Conservation (phyloP, 352 stramenopile species). For the Phytophthora constricta region DNA sequence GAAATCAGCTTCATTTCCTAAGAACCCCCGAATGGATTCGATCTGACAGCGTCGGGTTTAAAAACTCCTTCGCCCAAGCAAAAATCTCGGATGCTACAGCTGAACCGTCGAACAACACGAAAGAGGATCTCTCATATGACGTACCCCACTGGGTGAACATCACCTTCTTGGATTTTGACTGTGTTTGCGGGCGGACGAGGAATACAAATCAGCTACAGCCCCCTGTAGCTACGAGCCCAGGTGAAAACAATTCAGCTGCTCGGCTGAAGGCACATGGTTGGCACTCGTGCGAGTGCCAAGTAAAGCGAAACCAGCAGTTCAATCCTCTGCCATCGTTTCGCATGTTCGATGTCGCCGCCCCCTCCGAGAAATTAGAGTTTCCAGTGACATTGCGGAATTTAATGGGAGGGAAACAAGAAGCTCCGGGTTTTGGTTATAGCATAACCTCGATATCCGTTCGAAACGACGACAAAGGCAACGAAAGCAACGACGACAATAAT, state of each 20-base stretch:
- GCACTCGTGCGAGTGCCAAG: constrained; percentile 59
- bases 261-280: constrained; percentile 20
- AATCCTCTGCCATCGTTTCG: constrained; percentile 68
- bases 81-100: neutral
- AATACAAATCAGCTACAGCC: neutral
- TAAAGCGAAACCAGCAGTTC: constrained; percentile 52
- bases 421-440: constrained; percentile 5
- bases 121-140: constrained; percentile 76
- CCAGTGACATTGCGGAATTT: constrained; percentile 62
- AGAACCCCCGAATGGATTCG: constrained; percentile 30
- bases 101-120: neutral
- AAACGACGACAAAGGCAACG: constrained; percentile 8
- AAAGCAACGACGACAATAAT: constrained; percentile 12
- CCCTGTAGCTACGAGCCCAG: constrained; percentile 1
- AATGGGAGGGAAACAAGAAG: constrained; percentile 31
- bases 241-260: constrained; percentile 3
- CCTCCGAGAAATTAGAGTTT: constrained; percentile 55
- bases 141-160: constrained; percentile 96
- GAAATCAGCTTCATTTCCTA: constrained; percentile 28
- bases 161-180: constrained; percentile 87
- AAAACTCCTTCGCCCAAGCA: constrained; percentile 14
- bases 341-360: constrained; percentile 76
- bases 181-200: constrained; percentile 40
- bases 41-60: constrained; percentile 20
- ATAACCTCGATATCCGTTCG: neutral